Base-by-base conservation (phyloP, 495 filamentous ascomycete genomes). In the Lichenothelia convexa region DNA sequence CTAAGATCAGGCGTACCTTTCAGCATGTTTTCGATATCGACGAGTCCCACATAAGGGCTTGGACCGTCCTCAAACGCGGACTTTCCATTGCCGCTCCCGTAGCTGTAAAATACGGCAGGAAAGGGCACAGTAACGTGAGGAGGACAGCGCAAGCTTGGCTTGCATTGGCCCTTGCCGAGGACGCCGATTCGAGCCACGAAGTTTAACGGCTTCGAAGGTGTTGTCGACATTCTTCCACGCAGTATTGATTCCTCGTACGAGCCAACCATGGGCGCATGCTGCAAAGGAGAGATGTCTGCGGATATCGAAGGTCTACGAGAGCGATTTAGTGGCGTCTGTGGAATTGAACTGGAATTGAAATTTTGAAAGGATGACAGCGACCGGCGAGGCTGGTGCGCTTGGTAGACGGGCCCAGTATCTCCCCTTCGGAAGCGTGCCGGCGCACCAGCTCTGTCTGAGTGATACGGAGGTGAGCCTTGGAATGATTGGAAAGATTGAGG, bases 161-260 rank as follows among this genome's bases (percentile, higher is more conserved):
- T 93, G 62, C 86, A 93, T 45, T 89, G 80, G 23, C 85, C 83
- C 43, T 78, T 73, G 5, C 86, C 91, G 21, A 95, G 61, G 0
- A 95, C 89, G 19, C 89, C 89, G 39, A 99, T 95, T 52, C 94
- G 85, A 29, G 89, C 91, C 15, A 87, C 68, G 50, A 99, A 99
- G 42, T 91, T 76, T 16, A 99, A 59, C 19, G 89, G 89, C 37
- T 82, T 86, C 6, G 89, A 95, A 2, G 89, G 91, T 6, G 75
- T 89, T 9, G 85, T 95, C 29, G 91, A 95, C 89, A 97, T 97
- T 36, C 91, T 71, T 19, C 89, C 89, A 17, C 82, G 73, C 3
- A 97, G 61, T 34, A 97, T 94, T 3, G 83, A 93, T 56, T 97
- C 89, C 54, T 97, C 89, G 46, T 93, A 97, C 3, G 89, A 94